Evolutionary conservation across 768 basidiomycete species (phyloP), one percentile per base, ranked within the genome.

Genomic region (Termitomyces sp.): DNA sequence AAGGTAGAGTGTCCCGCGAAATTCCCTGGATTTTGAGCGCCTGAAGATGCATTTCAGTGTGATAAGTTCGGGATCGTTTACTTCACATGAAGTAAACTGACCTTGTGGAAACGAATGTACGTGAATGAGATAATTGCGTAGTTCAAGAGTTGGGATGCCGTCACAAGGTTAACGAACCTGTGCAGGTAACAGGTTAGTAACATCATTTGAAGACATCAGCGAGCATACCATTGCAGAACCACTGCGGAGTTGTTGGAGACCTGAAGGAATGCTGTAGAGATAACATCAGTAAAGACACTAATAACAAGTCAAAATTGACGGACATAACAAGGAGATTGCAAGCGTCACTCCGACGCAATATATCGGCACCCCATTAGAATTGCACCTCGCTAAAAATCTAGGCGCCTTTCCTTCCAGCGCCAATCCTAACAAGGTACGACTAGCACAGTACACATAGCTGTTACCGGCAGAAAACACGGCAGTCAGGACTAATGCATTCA

Each of bases 381-480:
- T 85, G 67, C 86, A 84, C 45, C 74, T 76, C 40, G 77, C 76
- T 67, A 90, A 77, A 61, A 83, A 66, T 38, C 66, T 73, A 0
- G 87, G 87, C 15, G 81, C 80, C 69, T 86, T 86, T 10, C 84
- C 82, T 64, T 85, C 83, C 43, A 88, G 76, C 29, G 86, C 86
- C 29, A 88, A 71, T 0, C 84, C 83, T 48, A 77, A 79, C 12
- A 84, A 67, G 2, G 82, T 82, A 11, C 85, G 76, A 36, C 81
- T 83, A 1, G 84, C 79, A 63, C 84, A 83, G 71, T 83, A 90
- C 5, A 87, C 75, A 73, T 83, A 88, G 43, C 85, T 84, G 63
- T 89, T 91, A 49, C 86, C 86, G 20, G 89, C 87, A 45, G 88
- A 89, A 72, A 89, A 90, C 1, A 88, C 82, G 36, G 83, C 76